phyloP scores from a whole-genome alignment of 139 green algal species.

The Coelastrella sp. region DNA sequence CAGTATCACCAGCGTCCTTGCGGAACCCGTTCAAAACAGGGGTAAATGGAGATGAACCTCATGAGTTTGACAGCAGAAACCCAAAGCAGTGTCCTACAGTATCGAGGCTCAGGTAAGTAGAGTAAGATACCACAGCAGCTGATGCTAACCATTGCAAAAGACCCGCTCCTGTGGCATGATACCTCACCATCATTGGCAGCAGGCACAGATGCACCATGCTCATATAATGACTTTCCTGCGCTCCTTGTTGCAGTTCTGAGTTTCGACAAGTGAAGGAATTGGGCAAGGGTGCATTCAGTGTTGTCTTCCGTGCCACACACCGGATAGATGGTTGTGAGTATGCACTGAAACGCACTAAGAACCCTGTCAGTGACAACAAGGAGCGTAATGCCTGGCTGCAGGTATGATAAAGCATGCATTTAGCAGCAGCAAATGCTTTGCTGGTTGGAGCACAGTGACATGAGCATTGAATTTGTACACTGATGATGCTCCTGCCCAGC shows the following conservation, averaged over 20 bases:
- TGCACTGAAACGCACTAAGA: conserved; percentile 86
- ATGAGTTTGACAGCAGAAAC: conserved; percentile 34
- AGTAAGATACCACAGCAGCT: background rate
- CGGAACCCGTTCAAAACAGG: conserved; percentile 46
- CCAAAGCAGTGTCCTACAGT: conserved; percentile 30
- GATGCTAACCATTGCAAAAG: background rate
- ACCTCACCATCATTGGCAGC: too few species aligned
- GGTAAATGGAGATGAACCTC: conserved; percentile 20
- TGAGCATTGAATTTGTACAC: too few species aligned
- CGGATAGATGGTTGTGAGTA: conserved; percentile 88
- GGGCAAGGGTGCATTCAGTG: conserved; percentile 82
- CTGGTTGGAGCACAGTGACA: too few species aligned
- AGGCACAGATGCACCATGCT: background rate
- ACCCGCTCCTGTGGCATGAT: too few species aligned
- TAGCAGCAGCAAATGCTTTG: too few species aligned
- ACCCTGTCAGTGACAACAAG: conserved; percentile 61
- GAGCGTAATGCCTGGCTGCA: conserved; percentile 71
- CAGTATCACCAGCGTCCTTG: conserved; percentile 40
- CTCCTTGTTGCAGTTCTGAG: conserved; percentile 55
- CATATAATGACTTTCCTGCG: background rate
- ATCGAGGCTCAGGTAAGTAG: conserved; percentile 28
- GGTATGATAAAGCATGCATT: conserved; percentile 61
- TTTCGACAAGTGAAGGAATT: conserved; percentile 76
- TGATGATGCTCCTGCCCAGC: too few species aligned
- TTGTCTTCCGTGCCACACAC: conserved; percentile 79